Evolutionary conservation across 176 grass and related monocot genomes (phyloP).

Genomic region (Ensete ventricosum): DNA sequence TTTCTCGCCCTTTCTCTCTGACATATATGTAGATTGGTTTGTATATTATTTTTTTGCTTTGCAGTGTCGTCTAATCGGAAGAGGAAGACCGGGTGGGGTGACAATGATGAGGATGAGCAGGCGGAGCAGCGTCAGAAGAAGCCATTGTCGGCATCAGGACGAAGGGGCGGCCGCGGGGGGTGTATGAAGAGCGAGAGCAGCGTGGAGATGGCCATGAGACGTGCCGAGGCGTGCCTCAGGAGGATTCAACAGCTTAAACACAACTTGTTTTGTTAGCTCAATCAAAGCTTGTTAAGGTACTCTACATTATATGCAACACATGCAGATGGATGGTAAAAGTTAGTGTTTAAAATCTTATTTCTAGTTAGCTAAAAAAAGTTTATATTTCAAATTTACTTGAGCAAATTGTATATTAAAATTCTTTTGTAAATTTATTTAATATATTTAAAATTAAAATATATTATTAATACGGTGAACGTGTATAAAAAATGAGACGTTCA

Average conservation of each 20-base stretch:
- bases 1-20: neutral
- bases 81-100: constrained; percentile 33
- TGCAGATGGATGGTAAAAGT: no score
- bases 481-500: no score
- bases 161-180: neutral
- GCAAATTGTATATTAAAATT: no score
- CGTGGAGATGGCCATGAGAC: constrained; percentile 45
- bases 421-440: no score
- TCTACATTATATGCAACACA: no score
- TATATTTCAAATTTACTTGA: no score
- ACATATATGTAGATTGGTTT: neutral
- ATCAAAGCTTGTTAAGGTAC: no score
- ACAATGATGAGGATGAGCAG: constrained; percentile 7
- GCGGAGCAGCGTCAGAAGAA: neutral
- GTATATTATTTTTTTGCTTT: neutral
- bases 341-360: no score
- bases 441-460: no score
- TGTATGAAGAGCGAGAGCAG: neutral
- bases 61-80: constrained; percentile 64
- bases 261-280: constrained; percentile 22
- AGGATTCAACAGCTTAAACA: constrained; percentile 54
- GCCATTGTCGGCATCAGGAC: neutral
- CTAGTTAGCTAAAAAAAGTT: no score
- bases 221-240: constrained; percentile 56
- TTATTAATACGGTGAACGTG: no score